These are phyloP conservation scores for Rosa hybrid DNA, from an alignment of 331 rosid species.

Conservation along the genomic window DNA sequence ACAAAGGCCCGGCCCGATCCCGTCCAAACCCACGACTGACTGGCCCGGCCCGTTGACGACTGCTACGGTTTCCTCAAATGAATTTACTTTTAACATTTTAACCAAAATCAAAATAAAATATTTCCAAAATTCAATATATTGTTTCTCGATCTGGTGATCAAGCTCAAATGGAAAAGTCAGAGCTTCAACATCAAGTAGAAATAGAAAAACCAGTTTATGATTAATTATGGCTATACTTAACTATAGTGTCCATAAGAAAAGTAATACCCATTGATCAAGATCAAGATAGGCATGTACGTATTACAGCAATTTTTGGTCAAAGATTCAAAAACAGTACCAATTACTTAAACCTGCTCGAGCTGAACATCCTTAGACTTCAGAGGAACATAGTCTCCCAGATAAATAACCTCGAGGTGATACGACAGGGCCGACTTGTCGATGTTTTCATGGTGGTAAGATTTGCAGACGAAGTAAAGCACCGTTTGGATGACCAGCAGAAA, in stretches of 20 bases:
- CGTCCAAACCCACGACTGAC: too few species aligned
- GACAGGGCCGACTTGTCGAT: constrained; percentile 81
- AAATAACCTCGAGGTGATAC: constrained; percentile 68
- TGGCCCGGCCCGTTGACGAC: too few species aligned
- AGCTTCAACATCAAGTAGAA: background rate
- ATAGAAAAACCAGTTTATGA: background rate
- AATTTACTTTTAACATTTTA: too few species aligned
- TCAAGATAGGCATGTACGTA: background rate
- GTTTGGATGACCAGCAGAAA: constrained; percentile 63
- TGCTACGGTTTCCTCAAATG: too few species aligned
- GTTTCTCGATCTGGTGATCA: too few species aligned
- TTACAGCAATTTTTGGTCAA: background rate
- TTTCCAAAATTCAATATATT: too few species aligned
- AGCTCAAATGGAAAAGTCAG: background rate
- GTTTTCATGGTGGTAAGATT: constrained; percentile 81
- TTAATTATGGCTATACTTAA: background rate
- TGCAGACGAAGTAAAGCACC: constrained; percentile 81
- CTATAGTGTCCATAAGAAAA: too few species aligned
- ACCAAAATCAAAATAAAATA: too few species aligned
- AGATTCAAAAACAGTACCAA: constrained; percentile 17
- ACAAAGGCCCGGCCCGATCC: too few species aligned
- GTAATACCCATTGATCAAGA: background rate
- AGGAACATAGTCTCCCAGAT: constrained; percentile 64
- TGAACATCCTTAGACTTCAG: constrained; percentile 74
- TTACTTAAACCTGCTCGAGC: constrained; percentile 48